Evolutionary conservation across 805 yeast genomes (phyloP).

Genomic region (Geotrichum ghanense): DNA sequence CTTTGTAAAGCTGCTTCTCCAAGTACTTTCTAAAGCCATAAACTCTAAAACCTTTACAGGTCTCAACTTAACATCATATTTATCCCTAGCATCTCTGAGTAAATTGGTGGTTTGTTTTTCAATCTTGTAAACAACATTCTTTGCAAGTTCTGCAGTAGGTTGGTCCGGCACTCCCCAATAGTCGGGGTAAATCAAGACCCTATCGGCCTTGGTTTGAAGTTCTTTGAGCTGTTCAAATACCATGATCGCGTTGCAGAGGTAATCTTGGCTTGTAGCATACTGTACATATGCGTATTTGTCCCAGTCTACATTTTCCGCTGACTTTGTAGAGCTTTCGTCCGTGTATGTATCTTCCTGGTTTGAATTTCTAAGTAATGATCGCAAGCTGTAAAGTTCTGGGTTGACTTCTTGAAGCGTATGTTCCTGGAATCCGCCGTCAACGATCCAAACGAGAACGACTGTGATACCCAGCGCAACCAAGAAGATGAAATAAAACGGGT

Average conservation of each 20-base stretch:
- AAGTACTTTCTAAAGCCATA: constrained; percentile 16
- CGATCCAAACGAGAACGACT: background rate
- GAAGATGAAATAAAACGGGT: background rate
- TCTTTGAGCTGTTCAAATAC: constrained; percentile 26
- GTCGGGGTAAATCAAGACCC: constrained; percentile 28
- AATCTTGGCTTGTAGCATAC: constrained; percentile 35
- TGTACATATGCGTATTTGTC: constrained; percentile 34
- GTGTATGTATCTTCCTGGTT: background rate
- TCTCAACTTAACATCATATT: constrained; percentile 4
- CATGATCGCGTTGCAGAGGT: constrained; percentile 33
- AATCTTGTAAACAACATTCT: background rate
- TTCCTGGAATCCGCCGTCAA: background rate
- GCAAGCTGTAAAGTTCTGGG: background rate
- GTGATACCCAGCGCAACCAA: background rate
- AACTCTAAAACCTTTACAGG: constrained; percentile 1
- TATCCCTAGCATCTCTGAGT: constrained; percentile 4
- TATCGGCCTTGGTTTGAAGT: constrained; percentile 23
- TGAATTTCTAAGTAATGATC: background rate
- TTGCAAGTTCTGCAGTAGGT: background rate
- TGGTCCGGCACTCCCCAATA: constrained; percentile 7
- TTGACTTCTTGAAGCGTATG: background rate
- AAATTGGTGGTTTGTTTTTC: background rate
- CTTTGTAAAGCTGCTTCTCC: constrained; percentile 37
- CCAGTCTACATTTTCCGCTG: constrained; percentile 17
- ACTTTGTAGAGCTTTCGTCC: background rate